phyloP scores from a whole-genome alignment of 192 early-diverging fungal genomes.

The Coemansia sp. region DNA sequence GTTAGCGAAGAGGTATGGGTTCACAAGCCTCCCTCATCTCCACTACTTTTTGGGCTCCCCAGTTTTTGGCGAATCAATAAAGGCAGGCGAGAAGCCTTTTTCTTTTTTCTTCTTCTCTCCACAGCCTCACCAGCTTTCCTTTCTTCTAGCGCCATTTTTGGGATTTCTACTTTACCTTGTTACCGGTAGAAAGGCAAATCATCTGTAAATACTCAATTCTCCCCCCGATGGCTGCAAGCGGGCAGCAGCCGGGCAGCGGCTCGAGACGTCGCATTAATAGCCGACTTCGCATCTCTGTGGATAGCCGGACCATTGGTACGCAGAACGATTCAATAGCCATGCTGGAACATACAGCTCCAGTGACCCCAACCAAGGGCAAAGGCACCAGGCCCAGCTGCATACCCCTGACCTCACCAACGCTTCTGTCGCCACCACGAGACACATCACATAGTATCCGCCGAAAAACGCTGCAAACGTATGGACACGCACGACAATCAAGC shows the following conservation, averaged over 20 bases:
- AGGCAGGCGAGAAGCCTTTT: not conserved
- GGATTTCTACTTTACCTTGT: constrained; percentile 2
- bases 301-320: not conserved
- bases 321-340: not conserved
- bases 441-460: not conserved
- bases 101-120: not conserved
- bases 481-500: constrained; percentile 4
- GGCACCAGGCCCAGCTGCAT: constrained; percentile 9
- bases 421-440: constrained; percentile 11
- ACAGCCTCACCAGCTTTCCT: not conserved
- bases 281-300: not conserved
- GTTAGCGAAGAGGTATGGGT: constrained; percentile 3
- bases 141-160: constrained; percentile 6
- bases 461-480: constrained; percentile 1
- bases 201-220: too few species aligned
- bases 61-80: too few species aligned
- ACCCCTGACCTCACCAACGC: constrained; percentile 25
- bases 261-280: not conserved
- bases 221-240: constrained; percentile 6
- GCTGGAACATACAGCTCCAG: not conserved
- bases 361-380: not conserved
- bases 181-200: too few species aligned
- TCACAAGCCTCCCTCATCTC: constrained; percentile 6
- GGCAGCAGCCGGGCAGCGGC: constrained; percentile 2
- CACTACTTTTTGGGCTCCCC: too few species aligned